Evolutionary conservation across 805 yeast species (phyloP), one percentile per base, ranked within the genome.

Genomic region (Starmerella sp.): DNA sequence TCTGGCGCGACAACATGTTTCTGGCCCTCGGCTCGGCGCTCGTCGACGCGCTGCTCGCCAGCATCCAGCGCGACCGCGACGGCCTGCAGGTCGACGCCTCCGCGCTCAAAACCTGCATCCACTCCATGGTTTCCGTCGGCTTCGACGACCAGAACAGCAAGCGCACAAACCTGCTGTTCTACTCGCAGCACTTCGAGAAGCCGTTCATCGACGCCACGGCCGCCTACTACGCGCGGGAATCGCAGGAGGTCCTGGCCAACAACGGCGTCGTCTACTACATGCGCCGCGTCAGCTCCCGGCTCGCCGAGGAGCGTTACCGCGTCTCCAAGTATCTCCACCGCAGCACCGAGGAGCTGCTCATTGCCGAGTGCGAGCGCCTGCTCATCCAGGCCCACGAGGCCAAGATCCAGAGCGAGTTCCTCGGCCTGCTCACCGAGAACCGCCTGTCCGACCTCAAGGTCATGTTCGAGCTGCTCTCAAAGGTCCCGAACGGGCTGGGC

Each of bases 261-360:
- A 85, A 89, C 68, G 84, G 88, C 60, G 91, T 91, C 49, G 91
- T 90, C 29, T 95, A 88, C 65, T 93, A 93, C 71, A 82, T 93
- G 79, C 80, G 78, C 57, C 86, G 84, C 67, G 95, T 96, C 41
- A 89, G 86, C 62, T 77, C 78, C 52, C 77, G 97, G 58, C 78
- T 95, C 50, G 78, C 78, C 39, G 96, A 89, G 67, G 98, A 93
- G 70, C 80, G 84, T 58, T 77, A 82, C 47, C 77, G 93, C 43
- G 82, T 91, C 58, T 82, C 81, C 54, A 77, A 83, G 67, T 84
- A 85, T 65, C 77, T 93, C 69, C 95, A 91, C 69, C 89, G 84
- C 46, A 89, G 86, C 67, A 85, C 96, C 5, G 84, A 84, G 66
- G 79, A 82, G 61, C 81, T 83, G 48, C 75, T 93, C 56, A 79